Evolutionary conservation across 768 basidiomycete species (phyloP).

Genomic region (Terana coerulea): DNA sequence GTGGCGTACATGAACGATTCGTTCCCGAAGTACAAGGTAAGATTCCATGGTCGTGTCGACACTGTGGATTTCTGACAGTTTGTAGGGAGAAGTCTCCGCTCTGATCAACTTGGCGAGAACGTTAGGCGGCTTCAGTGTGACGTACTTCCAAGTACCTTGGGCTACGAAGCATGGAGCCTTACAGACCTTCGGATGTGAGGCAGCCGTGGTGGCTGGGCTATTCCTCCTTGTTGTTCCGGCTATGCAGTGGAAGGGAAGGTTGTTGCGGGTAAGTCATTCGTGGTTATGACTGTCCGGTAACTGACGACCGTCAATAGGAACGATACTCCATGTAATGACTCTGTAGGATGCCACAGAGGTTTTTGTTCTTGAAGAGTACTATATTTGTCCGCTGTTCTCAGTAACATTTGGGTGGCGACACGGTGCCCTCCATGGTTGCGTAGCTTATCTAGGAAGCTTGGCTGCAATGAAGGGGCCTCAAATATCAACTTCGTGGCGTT

Average conservation of each 20-base stretch:
- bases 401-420: too few species aligned
- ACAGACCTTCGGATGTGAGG: constrained; percentile 59
- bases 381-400: too few species aligned
- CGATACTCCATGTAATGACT: too few species aligned
- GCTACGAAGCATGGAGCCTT: constrained; percentile 55
- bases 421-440: too few species aligned
- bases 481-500: too few species aligned
- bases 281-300: neutral
- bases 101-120: constrained; percentile 56
- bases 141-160: constrained; percentile 69
- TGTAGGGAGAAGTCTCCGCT: constrained; percentile 58
- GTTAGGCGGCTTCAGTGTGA: constrained; percentile 59
- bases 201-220: constrained; percentile 51
- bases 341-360: too few species aligned
- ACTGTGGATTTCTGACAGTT: neutral
- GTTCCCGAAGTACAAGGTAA: constrained; percentile 41
- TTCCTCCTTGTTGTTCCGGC: constrained; percentile 51
- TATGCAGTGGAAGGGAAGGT: constrained; percentile 45
- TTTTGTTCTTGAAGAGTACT: too few species aligned
- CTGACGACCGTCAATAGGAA: too few species aligned
- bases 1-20: constrained; percentile 47
- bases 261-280: constrained; percentile 39
- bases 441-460: too few species aligned
- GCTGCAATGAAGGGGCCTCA: too few species aligned
- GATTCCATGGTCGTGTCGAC: neutral